Base-by-base conservation (phyloP, 2,329 filamentous ascomycete species). In the Epichloe festucae region DNA sequence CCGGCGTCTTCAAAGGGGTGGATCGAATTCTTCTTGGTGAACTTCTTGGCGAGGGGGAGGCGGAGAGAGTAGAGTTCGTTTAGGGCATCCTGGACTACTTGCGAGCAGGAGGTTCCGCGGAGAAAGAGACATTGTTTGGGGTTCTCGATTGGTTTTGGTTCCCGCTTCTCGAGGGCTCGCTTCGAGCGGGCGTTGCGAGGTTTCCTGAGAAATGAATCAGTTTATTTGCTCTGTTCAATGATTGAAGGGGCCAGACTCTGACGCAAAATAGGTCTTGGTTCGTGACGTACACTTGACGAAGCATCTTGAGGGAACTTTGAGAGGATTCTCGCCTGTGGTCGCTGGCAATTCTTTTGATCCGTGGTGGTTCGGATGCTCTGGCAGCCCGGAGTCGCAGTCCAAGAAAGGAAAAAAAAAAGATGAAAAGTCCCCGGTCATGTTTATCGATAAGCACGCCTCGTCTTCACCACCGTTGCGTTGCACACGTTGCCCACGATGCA, bases 11-110 rank as follows among this genome's bases (percentile, higher is more conserved):
- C 91, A 69, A 98, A 98, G 2, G 93, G 93, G 69, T 93, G 89
- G 61, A 95, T 85, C 59, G 82, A 77, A 70, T 98, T 98, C 75
- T 97, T 97, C 79, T 97, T 98, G 70, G 82, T 87, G 73, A 98
- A 95, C 59, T 90, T 89, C 69, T 94, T 85, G 57, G 84, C 84
- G 55, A 91, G 77, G 2, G 90, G 89, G 63, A 86, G 83, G 61
- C 91, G 90, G 63, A 98, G 76, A 47, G 87, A 79, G 69, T 89
- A 81, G 52, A 98, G 79, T 62, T 96, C 93, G 59, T 82, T 85
- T 55, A 96, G 75, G 53, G 89, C 87, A 60, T 91, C 84, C 70
- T 94, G 84, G 52, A 89, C 76, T 47, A 93, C 73, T 62, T 91
- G 83, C 45, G 87, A 91, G 66, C 87, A 91, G 66, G 82, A 85